Conservation (phyloP, 306 rosid genomes). For the Castanea sativa region DNA sequence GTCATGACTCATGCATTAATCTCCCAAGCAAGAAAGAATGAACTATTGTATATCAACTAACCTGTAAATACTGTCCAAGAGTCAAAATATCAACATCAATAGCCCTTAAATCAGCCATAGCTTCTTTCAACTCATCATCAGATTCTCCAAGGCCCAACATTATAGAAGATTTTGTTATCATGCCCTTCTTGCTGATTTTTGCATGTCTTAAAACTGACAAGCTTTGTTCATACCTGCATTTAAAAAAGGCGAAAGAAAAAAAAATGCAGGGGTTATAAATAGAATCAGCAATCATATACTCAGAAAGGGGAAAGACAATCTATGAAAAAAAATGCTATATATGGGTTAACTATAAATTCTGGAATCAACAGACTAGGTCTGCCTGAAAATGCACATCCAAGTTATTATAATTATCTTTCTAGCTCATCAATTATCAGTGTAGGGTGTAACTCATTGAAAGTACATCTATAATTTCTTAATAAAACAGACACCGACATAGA, state of each 20-base stretch:
- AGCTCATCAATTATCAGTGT: neutral
- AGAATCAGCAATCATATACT: slow-evolving; percentile 4
- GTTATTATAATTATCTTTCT: neutral
- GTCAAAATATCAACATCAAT: slow-evolving; percentile 91
- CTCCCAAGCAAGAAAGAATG: neutral
- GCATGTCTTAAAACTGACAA: slow-evolving; percentile 79
- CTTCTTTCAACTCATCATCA: slow-evolving; percentile 80
- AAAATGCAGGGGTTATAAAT: slow-evolving; percentile 20
- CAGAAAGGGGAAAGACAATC: slow-evolving; percentile 1
- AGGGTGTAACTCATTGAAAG: neutral
- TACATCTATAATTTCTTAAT: neutral
- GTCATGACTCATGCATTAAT: too few species aligned
- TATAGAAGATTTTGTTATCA: slow-evolving; percentile 93
- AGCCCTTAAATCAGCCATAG: slow-evolving; percentile 74
- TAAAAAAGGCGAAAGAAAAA: neutral
- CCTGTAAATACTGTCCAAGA: slow-evolving; percentile 96
- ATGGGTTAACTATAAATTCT: neutral
- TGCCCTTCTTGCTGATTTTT: slow-evolving; percentile 71
- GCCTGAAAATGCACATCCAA: neutral
- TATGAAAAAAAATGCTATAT: neutral
- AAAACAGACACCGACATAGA: too few species aligned
- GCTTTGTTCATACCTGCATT: slow-evolving; percentile 82
- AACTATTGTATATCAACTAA: slow-evolving; percentile 31
- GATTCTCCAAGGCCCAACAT: slow-evolving; percentile 98
- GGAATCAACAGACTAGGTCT: neutral